These are phyloP conservation scores for Dissophora globulifera DNA, from an alignment of 192 early-diverging fungal species.

Conservation along the genomic window DNA sequence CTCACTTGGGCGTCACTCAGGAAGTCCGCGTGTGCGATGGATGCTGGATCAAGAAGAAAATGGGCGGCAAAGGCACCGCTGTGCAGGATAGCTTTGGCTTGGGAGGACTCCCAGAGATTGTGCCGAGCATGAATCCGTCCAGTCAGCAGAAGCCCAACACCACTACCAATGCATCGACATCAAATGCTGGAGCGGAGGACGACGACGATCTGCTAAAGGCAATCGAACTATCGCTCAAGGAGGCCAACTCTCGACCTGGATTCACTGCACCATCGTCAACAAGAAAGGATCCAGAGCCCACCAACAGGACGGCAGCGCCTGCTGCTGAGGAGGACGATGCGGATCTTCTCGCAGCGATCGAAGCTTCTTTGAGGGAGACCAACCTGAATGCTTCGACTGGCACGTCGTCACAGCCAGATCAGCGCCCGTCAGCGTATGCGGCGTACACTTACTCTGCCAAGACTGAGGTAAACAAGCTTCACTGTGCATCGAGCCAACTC, in stretches of 20 bases:
- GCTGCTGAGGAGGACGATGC: constrained; percentile 69
- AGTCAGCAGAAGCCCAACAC: constrained; percentile 45
- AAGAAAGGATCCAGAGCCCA: background rate
- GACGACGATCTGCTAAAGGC: constrained; percentile 94
- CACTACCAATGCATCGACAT: constrained; percentile 1
- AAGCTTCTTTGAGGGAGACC: constrained; percentile 77
- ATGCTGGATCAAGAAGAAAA: constrained; percentile 78
- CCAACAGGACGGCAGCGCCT: background rate
- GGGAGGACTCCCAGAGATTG: constrained; percentile 58
- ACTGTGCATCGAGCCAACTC: too few species aligned
- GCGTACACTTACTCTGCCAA: constrained; percentile 30
- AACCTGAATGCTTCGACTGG: constrained; percentile 40
- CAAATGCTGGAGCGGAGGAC: constrained; percentile 69
- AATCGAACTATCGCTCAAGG: constrained; percentile 91
- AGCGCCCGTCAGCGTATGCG: constrained; percentile 12
- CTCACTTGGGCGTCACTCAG: constrained; percentile 87
- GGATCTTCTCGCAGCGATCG: constrained; percentile 80
- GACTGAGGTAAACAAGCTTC: constrained; percentile 34
- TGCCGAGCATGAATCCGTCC: constrained; percentile 15
- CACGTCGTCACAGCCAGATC: constrained; percentile 3
- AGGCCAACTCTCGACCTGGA: constrained; percentile 67
- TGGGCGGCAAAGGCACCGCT: constrained; percentile 35
- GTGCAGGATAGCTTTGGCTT: constrained; percentile 20
- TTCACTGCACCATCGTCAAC: constrained; percentile 48
- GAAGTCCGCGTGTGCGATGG: constrained; percentile 96